phyloP scores from a whole-genome alignment of 139 green algal genomes.

The Closterium sp. region DNA sequence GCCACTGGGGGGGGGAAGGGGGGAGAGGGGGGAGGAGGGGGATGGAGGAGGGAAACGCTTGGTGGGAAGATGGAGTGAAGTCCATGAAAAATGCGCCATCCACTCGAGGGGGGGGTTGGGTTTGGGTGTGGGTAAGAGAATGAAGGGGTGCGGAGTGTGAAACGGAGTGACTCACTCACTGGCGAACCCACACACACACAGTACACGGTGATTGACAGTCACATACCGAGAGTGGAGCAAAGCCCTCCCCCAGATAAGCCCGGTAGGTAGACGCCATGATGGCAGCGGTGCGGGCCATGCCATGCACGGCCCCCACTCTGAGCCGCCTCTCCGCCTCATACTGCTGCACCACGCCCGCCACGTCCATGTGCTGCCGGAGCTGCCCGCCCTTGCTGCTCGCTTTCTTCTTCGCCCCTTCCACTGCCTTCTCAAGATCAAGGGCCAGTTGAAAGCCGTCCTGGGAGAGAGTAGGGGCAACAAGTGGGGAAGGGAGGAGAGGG shows the following conservation, averaged over 20 bases:
- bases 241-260: conserved; percentile 70
- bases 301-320: conserved; percentile 80
- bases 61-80: conserved; percentile 1
- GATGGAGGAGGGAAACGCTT: background rate
- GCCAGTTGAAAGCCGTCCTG: conserved; percentile 50
- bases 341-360: conserved; percentile 16
- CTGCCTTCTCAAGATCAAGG: conserved; percentile 34
- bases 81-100: conserved; percentile 72
- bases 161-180: too few species aligned
- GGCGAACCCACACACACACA: too few species aligned
- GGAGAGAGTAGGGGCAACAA: too few species aligned
- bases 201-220: too few species aligned
- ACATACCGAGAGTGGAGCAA: conserved; percentile 15
- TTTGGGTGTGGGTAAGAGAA: too few species aligned
- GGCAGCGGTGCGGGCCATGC: conserved; percentile 81
- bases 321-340: conserved; percentile 71
- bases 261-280: conserved; percentile 90
- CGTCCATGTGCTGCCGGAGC: background rate
- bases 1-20: conserved; percentile 9
- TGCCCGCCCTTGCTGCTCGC: background rate
- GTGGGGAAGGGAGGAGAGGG: too few species aligned
- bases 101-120: too few species aligned
- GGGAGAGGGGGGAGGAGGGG: background rate
- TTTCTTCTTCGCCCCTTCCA: conserved; percentile 5
- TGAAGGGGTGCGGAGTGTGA: too few species aligned